phyloP scores from a whole-genome alignment of 768 basidiomycete genomes.

The Saitozyma sp. region DNA sequence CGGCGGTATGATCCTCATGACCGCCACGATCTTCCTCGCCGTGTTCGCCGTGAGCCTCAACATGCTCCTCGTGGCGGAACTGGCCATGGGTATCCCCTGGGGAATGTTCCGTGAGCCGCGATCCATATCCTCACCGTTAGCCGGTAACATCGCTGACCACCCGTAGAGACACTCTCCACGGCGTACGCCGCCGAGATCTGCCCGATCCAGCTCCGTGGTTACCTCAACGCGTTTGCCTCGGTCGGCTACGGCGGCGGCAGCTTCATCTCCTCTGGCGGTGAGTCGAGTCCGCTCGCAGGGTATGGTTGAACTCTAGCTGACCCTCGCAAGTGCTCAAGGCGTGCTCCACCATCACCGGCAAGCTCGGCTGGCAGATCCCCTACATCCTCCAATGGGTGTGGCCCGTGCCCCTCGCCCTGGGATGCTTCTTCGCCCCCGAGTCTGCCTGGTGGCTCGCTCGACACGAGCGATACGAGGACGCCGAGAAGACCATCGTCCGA shows the following conservation, averaged over 20 bases:
- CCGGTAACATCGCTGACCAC: conserved; percentile 7
- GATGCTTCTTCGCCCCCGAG: conserved; percentile 46
- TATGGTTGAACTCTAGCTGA: conserved; percentile 26
- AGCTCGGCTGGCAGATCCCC: conserved; percentile 38
- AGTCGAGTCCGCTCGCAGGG: conserved; percentile 13
- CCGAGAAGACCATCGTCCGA: conserved; percentile 35
- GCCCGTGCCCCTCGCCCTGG: conserved; percentile 48
- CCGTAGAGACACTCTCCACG: conserved; percentile 34
- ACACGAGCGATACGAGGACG: conserved; percentile 49
- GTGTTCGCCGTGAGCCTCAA: conserved; percentile 27
- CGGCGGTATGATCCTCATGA: conserved; percentile 29
- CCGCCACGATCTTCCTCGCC: conserved; percentile 26
- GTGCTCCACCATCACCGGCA: conserved; percentile 20
- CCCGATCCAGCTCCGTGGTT: conserved; percentile 39
- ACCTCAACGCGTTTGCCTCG: conserved; percentile 39
- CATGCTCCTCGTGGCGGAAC: conserved; percentile 28
- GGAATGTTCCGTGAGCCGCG: conserved; percentile 32
- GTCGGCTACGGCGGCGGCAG: conserved; percentile 29
- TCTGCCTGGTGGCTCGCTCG: conserved; percentile 34
- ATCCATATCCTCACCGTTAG: too few relatives aligned
- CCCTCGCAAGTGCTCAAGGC: conserved; percentile 34
- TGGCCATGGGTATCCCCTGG: conserved; percentile 32
- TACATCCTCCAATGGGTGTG: conserved; percentile 51
- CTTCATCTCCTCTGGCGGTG: conserved; percentile 16
- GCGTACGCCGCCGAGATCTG: conserved; percentile 45